These are phyloP conservation scores for Clonostachys solani DNA, from an alignment of 2,329 filamentous ascomycete species.

Conservation along the genomic window DNA sequence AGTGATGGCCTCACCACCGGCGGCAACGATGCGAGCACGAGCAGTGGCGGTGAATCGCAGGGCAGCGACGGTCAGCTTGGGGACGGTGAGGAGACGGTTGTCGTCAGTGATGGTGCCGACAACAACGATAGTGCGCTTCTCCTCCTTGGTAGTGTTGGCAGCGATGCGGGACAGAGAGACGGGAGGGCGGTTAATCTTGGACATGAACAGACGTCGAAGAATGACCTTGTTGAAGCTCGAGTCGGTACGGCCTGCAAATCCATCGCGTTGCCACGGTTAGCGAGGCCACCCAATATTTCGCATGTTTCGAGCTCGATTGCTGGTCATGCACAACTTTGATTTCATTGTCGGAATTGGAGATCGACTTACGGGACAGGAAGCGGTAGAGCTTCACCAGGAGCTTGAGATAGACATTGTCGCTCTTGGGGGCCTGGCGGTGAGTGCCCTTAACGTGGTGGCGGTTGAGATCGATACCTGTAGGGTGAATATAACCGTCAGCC, in stretches of 20 bases:
- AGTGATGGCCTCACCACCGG: constrained; percentile 92
- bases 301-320: not conserved
- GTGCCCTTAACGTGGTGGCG: constrained; percentile 65
- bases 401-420: constrained; percentile 96
- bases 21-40: constrained; percentile 86
- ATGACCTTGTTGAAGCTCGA: constrained; percentile 98
- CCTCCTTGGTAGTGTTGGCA: constrained; percentile 61
- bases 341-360: not conserved
- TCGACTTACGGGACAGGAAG: constrained; percentile 84
- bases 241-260: constrained; percentile 78
- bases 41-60: constrained; percentile 96
- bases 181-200: constrained; percentile 94
- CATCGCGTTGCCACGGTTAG: not conserved
- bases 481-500: constrained; percentile 53
- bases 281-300: not conserved
- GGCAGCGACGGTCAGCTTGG: constrained; percentile 91
- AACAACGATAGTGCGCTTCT: constrained; percentile 86
- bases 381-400: constrained; percentile 97
- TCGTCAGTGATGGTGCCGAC: constrained; percentile 97
- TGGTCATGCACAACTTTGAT: not conserved
- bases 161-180: constrained; percentile 91
- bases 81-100: constrained; percentile 85
- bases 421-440: constrained; percentile 95
- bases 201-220: constrained; percentile 96
- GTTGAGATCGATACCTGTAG: constrained; percentile 68